These are phyloP conservation scores for Diaporthe citriasiana DNA, from an alignment of 2,329 filamentous ascomycete species.

Conservation along the genomic window DNA sequence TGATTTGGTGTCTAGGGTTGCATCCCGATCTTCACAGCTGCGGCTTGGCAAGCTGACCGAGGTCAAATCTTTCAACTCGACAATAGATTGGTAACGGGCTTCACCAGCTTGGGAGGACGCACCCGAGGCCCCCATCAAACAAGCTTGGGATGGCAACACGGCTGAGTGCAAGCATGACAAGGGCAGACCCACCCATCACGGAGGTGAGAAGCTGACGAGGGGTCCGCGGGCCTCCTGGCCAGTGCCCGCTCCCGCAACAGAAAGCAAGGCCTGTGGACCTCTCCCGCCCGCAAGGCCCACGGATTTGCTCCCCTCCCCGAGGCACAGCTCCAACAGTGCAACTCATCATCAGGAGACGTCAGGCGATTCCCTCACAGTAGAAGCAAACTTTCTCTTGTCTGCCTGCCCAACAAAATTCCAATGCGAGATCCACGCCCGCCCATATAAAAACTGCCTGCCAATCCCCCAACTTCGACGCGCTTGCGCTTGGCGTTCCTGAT, in stretches of 20 bases:
- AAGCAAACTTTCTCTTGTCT: not conserved
- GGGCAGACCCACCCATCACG: slow-evolving; percentile 16
- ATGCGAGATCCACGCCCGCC: not conserved
- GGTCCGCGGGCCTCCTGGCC: slow-evolving; percentile 30
- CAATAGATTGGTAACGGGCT: not conserved
- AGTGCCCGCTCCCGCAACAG: slow-evolving; percentile 9
- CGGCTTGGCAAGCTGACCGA: slow-evolving; percentile 6
- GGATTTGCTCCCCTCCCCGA: slow-evolving; percentile 17
- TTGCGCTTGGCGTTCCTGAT: slow-evolving; percentile 2
- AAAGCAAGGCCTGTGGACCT: slow-evolving; percentile 23
- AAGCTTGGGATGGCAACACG: slow-evolving; percentile 17
- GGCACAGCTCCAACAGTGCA: slow-evolving; percentile 15
- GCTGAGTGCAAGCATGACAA: slow-evolving; percentile 8
- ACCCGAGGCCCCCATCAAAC: slow-evolving; percentile 17
- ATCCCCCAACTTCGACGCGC: not conserved
- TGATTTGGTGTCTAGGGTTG: not conserved
- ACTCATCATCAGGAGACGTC: slow-evolving; percentile 33
- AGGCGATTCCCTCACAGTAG: slow-evolving; percentile 1
- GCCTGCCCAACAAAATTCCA: not conserved
- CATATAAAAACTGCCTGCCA: slow-evolving; percentile 24
- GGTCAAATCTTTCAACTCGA: not conserved
- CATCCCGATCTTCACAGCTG: not conserved
- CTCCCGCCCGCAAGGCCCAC: not conserved
- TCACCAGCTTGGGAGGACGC: slow-evolving; percentile 12
- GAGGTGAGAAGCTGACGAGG: slow-evolving; percentile 7